Evolutionary conservation across 306 rosid species (phyloP).

Genomic region (Lathyrus oleraceus): DNA sequence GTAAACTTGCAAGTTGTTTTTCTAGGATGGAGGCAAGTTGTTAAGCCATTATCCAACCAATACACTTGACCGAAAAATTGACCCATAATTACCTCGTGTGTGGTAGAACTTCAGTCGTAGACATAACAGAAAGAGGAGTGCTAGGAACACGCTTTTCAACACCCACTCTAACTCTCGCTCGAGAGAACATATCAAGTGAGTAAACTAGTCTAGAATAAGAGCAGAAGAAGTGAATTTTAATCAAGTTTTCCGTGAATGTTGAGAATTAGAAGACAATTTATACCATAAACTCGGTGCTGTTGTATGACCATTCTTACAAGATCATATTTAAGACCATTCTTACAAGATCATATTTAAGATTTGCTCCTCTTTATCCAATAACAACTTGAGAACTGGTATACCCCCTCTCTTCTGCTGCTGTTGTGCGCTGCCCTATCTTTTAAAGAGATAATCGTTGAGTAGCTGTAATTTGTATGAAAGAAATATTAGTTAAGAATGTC

Average conservation of each 20-base stretch:
- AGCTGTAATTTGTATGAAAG: background rate
- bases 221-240: slow-evolving; percentile 6
- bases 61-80: background rate
- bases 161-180: too few species aligned
- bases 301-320: background rate
- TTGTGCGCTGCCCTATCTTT: slow-evolving; percentile 12
- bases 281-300: background rate
- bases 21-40: background rate
- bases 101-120: slow-evolving; percentile 1
- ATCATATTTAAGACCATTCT: slow-evolving; percentile 8
- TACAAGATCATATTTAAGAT: slow-evolving; percentile 17
- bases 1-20: background rate
- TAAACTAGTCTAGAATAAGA: background rate
- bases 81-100: background rate
- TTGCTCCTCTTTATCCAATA: slow-evolving; percentile 16
- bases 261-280: background rate
- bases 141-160: too few species aligned
- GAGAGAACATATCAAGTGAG: background rate
- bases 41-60: background rate
- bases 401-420: slow-evolving; percentile 8
- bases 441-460: slow-evolving; percentile 14
- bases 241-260: background rate
- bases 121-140: background rate
- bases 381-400: slow-evolving; percentile 7
- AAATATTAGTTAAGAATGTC: background rate